These are phyloP conservation scores for Lecanoromycetidae sp. DNA, from an alignment of 2,329 filamentous ascomycete species.

Conservation along the genomic window DNA sequence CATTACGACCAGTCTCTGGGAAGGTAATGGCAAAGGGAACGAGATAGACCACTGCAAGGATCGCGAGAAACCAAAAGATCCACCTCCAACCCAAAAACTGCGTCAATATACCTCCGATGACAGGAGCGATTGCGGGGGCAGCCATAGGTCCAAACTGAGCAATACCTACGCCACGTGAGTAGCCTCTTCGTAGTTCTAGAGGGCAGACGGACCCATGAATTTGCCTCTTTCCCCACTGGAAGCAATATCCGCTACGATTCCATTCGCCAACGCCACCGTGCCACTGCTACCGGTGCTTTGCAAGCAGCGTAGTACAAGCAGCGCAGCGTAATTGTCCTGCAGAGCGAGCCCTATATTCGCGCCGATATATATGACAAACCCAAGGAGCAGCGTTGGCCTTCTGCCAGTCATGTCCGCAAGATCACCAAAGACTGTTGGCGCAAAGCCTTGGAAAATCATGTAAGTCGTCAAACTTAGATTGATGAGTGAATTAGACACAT, in stretches of 20 bases:
- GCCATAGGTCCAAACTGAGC: slow-evolving; percentile 17
- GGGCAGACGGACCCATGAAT: slow-evolving; percentile 28
- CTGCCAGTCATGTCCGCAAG: slow-evolving; percentile 40
- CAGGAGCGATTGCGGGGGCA: slow-evolving; percentile 27
- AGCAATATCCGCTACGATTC: slow-evolving; percentile 31
- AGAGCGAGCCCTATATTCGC: slow-evolving; percentile 32
- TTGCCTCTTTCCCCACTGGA: slow-evolving; percentile 31
- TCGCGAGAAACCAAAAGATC: slow-evolving; percentile 34
- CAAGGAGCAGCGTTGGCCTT: slow-evolving; percentile 39
- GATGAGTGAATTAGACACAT: slow-evolving; percentile 21
- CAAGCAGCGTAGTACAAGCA: slow-evolving; percentile 30
- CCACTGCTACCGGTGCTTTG: slow-evolving; percentile 34
- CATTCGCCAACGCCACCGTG: slow-evolving; percentile 31
- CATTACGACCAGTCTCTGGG: slow-evolving; percentile 28
- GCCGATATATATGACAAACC: slow-evolving; percentile 32
- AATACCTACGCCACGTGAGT: neutral
- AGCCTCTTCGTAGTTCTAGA: neutral
- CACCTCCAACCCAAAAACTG: slow-evolving; percentile 31
- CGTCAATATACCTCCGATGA: slow-evolving; percentile 27
- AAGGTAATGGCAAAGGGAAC: slow-evolving; percentile 21
- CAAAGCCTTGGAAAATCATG: slow-evolving; percentile 41
- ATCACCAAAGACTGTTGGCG: slow-evolving; percentile 40
- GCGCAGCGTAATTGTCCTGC: slow-evolving; percentile 28
- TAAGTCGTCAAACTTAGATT: slow-evolving; percentile 27
- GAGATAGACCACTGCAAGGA: slow-evolving; percentile 18